Evolutionary conservation across 1,139 yeast species (phyloP).

Genomic region (Saccharomyces pastorianus): DNA sequence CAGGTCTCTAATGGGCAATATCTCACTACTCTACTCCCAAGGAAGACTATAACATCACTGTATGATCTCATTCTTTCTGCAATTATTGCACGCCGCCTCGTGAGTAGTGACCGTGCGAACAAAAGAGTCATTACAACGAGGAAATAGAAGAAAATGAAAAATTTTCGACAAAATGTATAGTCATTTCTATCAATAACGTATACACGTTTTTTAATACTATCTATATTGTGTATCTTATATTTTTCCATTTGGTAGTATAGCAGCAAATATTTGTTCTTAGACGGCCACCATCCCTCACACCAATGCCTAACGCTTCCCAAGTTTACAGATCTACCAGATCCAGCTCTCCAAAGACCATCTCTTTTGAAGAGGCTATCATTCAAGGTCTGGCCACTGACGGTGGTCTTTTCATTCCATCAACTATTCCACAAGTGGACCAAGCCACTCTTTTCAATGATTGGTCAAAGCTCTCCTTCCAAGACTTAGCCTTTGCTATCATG

Average conservation of each 20-base stretch:
- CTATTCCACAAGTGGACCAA: slow-evolving; percentile 60
- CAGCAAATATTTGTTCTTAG: slow-evolving; percentile 1
- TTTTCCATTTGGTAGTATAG: slow-evolving; percentile 3
- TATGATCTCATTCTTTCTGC: background rate
- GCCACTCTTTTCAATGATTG: slow-evolving; percentile 53
- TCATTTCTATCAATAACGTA: slow-evolving; percentile 1
- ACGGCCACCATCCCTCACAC: slow-evolving; percentile 2
- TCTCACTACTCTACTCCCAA: slow-evolving; percentile 55
- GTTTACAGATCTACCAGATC: slow-evolving; percentile 86
- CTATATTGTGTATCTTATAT: background rate
- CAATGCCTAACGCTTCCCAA: slow-evolving; percentile 37
- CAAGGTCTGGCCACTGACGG: slow-evolving; percentile 95
- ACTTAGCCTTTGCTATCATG: slow-evolving; percentile 79
- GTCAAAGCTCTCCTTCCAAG: slow-evolving; percentile 70
- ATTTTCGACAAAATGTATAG: background rate
- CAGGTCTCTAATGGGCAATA: slow-evolving; percentile 62
- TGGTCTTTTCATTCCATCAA: slow-evolving; percentile 84
- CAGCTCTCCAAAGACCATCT: slow-evolving; percentile 42
- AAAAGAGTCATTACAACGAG: background rate
- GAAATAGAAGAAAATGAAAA: background rate
- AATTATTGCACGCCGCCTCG: background rate
- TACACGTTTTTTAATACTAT: background rate
- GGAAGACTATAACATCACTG: slow-evolving; percentile 33
- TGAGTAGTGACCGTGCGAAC: background rate
- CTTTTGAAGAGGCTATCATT: slow-evolving; percentile 89